A percentile compares a stretch with the other conserved stretches of the same genome.
phyloP scores from a whole-genome alignment of 2,329 filamentous ascomycete genomes.

The Tolypocladium tundrense region DNA sequence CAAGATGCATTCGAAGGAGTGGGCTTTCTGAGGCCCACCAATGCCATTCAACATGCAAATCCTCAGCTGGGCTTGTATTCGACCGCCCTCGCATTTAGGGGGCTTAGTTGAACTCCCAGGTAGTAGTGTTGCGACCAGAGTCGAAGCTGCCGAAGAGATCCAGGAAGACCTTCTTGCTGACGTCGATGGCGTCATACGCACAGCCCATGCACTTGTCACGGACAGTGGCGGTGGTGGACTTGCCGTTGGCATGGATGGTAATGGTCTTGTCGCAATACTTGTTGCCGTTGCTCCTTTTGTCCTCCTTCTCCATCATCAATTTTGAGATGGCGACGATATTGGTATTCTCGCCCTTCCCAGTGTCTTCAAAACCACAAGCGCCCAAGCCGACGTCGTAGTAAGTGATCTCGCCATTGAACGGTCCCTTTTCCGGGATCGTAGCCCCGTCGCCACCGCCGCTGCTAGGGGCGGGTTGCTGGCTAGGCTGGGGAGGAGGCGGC shows the following conservation, averaged over 20 bases:
- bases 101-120: slow-evolving; percentile 37
- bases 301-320: slow-evolving; percentile 45
- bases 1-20: background rate
- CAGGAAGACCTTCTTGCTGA: slow-evolving; percentile 46
- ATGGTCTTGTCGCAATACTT: slow-evolving; percentile 60
- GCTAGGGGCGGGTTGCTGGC: background rate
- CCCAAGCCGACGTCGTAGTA: slow-evolving; percentile 63
- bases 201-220: no score
- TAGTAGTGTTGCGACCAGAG: slow-evolving; percentile 28
- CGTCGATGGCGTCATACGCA: slow-evolving; percentile 36
- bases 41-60: background rate
- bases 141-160: slow-evolving; percentile 37
- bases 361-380: slow-evolving; percentile 55
- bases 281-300: slow-evolving; percentile 51
- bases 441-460: background rate
- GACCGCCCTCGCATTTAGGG: background rate
- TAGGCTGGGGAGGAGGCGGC: slow-evolving; percentile 2
- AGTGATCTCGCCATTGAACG: slow-evolving; percentile 55
- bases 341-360: slow-evolving; percentile 35
- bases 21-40: background rate
- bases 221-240: no score
- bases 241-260: slow-evolving; percentile 51
- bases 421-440: slow-evolving; percentile 1
- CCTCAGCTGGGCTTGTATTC: background rate
- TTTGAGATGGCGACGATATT: slow-evolving; percentile 61